Conservation (phyloP, 345 rosid species). For the Populus pruinosa region DNA sequence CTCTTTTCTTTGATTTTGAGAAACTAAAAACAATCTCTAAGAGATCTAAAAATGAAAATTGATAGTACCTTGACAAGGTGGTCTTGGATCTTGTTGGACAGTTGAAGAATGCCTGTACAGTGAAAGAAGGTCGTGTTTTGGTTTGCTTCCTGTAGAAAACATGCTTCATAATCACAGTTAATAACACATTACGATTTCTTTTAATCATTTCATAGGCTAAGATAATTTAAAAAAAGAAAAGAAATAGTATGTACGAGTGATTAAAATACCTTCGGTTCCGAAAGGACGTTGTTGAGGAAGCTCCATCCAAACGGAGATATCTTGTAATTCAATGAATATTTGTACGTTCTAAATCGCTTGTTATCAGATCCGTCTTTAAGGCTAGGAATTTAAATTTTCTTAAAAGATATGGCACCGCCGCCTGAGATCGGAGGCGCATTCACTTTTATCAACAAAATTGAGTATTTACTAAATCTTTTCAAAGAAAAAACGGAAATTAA, state of each 20-base stretch:
- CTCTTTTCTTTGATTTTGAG: not conserved
- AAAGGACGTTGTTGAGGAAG: constrained; percentile 74
- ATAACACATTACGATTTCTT: not conserved
- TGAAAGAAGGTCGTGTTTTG: constrained; percentile 86
- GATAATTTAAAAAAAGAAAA: not conserved
- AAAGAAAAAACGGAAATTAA: too few species aligned
- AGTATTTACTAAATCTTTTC: too few species aligned
- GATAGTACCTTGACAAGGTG: constrained; percentile 66
- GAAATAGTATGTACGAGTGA: not conserved
- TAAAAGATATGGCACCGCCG: not conserved
- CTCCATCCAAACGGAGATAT: constrained; percentile 54
- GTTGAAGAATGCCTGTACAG: constrained; percentile 81
- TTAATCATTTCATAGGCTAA: not conserved
- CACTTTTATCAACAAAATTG: constrained; percentile 1
- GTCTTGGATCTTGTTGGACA: constrained; percentile 69
- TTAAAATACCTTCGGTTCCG: constrained; percentile 59
- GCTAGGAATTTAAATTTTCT: not conserved
- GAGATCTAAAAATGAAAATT: constrained; percentile 12
- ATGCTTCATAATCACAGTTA: constrained; percentile 31
- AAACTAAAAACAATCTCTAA: constrained; percentile 7
- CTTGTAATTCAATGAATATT: not conserved
- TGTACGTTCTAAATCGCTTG: not conserved
- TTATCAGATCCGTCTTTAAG: constrained; percentile 41
- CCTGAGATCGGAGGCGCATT: constrained; percentile 38
- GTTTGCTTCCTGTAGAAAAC: constrained; percentile 70